Percentiles rank a stretch among this genome's conserved stretches.
These are phyloP conservation scores for Tricholoma bakamatsutake DNA, from an alignment of 768 basidiomycete genomes.

Conservation along the genomic window DNA sequence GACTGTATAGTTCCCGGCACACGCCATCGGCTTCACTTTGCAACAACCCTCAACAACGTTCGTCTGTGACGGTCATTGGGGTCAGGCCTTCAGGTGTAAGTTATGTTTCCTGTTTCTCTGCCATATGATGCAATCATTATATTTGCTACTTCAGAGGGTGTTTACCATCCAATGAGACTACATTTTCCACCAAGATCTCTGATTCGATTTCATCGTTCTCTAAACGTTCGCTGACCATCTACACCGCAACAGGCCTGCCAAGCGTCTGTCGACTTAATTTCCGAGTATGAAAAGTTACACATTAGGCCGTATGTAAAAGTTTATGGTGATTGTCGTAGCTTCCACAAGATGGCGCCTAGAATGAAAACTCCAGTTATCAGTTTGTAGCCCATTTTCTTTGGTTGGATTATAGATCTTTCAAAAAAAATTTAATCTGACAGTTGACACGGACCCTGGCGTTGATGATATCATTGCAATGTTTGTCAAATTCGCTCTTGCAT, in stretches of 20 bases:
- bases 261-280: not conserved
- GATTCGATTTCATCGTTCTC: constrained; percentile 28
- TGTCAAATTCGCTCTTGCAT: constrained; percentile 15
- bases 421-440: constrained; percentile 27
- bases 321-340: not conserved
- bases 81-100: not conserved
- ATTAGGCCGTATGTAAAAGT: not conserved
- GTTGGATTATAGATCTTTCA: not conserved
- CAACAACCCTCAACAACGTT: not conserved
- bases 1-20: constrained; percentile 54
- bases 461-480: constrained; percentile 80
- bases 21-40: constrained; percentile 13
- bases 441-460: constrained; percentile 84
- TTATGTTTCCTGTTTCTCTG: not conserved
- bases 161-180: constrained; percentile 60
- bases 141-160: constrained; percentile 92
- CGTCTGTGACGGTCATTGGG: too few species aligned
- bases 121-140: constrained; percentile 42
- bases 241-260: not conserved
- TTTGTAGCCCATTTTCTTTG: constrained; percentile 25
- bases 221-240: not conserved
- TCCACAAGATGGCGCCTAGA: not conserved
- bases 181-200: constrained; percentile 79
- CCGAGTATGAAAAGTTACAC: not conserved
- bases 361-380: constrained; percentile 57